phyloP scores from a whole-genome alignment of 129 eudicot species.

The Sambucus nigra region DNA sequence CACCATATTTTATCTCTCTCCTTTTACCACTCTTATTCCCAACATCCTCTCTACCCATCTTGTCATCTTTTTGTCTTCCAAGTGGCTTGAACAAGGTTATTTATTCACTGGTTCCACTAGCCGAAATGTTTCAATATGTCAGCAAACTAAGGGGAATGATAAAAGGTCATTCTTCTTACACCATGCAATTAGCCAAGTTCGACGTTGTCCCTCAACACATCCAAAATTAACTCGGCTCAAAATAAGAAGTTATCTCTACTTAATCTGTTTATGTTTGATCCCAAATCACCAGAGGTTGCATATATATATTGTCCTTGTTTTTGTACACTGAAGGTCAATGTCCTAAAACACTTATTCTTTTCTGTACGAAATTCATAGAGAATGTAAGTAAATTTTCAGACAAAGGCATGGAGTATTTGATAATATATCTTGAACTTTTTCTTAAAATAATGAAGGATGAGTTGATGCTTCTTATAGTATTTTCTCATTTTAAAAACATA shows the following conservation, averaged over 20 bases:
- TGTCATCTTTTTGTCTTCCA: no score
- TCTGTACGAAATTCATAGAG: not conserved
- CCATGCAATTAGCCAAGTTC: conserved; percentile 87
- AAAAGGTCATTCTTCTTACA: conserved; percentile 93
- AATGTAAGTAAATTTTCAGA: conserved; percentile 4
- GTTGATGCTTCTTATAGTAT: no score
- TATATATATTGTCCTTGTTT: conserved; percentile 3
- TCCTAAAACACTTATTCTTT: conserved; percentile 12
- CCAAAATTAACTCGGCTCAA: conserved; percentile 69
- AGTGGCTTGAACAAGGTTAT: no score
- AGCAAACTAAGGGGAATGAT: conserved; percentile 89
- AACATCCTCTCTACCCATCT: no score
- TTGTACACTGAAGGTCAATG: conserved; percentile 10
- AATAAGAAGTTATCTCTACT: conserved; percentile 79
- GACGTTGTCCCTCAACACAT: conserved; percentile 96
- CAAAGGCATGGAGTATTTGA: not conserved
- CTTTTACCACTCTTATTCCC: no score
- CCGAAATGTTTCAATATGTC: conserved; percentile 95
- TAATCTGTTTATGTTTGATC: conserved; percentile 14
- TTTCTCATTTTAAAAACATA: no score
- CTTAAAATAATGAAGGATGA: no score
- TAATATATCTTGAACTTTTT: no score
- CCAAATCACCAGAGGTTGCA: conserved; percentile 4
- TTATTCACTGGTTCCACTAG: conserved; percentile 81
- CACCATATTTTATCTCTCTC: no score